A percentile compares a stretch with the other conserved stretches of the same genome.
phyloP scores from a whole-genome alignment of 768 basidiomycete species.

The Boletus insuetus region DNA sequence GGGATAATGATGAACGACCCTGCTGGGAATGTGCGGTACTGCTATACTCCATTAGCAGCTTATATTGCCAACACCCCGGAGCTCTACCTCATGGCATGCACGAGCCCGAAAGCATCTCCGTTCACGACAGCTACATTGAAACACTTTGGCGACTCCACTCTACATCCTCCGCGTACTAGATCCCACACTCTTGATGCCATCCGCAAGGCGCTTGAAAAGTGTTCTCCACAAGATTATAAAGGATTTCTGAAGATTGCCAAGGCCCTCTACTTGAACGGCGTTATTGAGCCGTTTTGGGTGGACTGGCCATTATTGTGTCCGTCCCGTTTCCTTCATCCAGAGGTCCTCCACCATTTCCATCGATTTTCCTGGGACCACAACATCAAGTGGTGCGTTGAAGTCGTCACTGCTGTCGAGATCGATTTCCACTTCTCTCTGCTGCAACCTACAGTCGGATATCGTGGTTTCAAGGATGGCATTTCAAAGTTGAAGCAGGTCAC shows the following conservation, averaged over 20 bases:
- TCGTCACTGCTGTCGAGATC: neutral
- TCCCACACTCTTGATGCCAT: neutral
- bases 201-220: neutral
- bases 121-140: neutral
- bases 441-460: neutral
- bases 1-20: constrained; percentile 27
- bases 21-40: neutral
- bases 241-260: neutral
- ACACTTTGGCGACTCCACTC: neutral
- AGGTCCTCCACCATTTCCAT: neutral
- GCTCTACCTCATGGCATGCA: neutral
- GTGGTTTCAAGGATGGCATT: neutral
- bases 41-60: neutral
- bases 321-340: neutral
- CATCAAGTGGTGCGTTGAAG: no score
- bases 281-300: neutral
- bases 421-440: neutral
- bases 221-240: neutral
- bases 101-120: neutral
- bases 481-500: neutral
- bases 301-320: neutral
- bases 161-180: neutral
- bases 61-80: neutral
- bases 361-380: no score
- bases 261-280: neutral